Conservation (phyloP, 176 grass and related monocot genomes). For the Eleusine coracana region DNA sequence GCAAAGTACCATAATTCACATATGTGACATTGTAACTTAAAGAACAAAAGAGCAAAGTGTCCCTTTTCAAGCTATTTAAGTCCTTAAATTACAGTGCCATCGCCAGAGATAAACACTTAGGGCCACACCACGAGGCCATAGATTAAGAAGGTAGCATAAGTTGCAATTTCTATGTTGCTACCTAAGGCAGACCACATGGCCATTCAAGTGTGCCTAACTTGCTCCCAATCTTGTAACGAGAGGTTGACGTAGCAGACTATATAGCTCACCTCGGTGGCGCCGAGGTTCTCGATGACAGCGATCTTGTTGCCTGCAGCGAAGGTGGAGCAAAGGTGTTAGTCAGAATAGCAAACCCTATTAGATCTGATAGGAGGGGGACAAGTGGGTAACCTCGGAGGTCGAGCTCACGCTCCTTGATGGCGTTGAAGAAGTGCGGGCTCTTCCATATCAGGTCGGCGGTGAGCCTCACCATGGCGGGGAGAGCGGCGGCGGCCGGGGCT, state of each 20-base stretch:
- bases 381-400: constrained; percentile 66
- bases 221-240: background rate
- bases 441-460: constrained; percentile 97
- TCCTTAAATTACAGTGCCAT: background rate
- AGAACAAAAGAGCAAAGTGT: background rate
- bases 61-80: background rate
- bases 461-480: constrained; percentile 75
- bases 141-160: background rate
- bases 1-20: background rate
- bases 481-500: background rate
- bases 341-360: constrained; percentile 27
- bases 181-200: background rate
- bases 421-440: constrained; percentile 99
- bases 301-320: constrained; percentile 84
- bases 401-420: constrained; percentile 89
- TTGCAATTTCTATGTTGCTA: background rate
- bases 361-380: constrained; percentile 18
- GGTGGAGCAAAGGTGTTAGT: background rate
- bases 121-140: background rate
- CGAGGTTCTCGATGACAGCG: constrained; percentile 85
- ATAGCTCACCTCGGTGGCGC: constrained; percentile 85
- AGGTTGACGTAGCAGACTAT: background rate
- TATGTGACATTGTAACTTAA: background rate
- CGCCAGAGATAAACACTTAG: background rate
- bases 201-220: background rate